Evolutionary conservation across 208 protist species (phyloP).

Genomic region (Leishmania major): DNA sequence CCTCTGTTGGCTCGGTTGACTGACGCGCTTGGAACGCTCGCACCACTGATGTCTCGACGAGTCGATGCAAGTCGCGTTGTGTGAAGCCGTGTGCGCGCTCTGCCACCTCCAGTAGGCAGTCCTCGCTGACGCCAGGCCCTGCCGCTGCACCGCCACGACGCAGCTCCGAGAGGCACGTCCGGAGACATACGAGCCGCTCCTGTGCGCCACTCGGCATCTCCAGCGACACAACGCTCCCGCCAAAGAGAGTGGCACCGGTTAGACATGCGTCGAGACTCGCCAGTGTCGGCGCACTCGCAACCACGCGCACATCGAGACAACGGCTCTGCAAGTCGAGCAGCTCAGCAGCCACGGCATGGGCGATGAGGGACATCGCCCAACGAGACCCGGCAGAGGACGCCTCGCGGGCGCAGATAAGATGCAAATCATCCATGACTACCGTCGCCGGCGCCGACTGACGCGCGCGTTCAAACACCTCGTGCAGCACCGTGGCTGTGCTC

Average conservation of each 20-base stretch:
- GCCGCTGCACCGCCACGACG: background rate
- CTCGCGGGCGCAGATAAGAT: slow-evolving; percentile 46
- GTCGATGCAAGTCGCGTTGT: slow-evolving; percentile 53
- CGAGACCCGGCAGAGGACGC: slow-evolving; percentile 31
- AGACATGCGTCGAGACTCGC: slow-evolving; percentile 38
- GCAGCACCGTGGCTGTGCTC: slow-evolving; percentile 88
- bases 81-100: slow-evolving; percentile 58
- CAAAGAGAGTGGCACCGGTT: slow-evolving; percentile 20
- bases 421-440: slow-evolving; percentile 57
- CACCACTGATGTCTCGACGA: slow-evolving; percentile 46
- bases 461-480: slow-evolving; percentile 92
- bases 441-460: slow-evolving; percentile 80
- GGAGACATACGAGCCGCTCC: slow-evolving; percentile 34
- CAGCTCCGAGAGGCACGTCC: slow-evolving; percentile 20
- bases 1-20: slow-evolving; percentile 18
- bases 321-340: slow-evolving; percentile 33
- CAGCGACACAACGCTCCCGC: slow-evolving; percentile 23
- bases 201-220: slow-evolving; percentile 20
- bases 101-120: slow-evolving; percentile 35
- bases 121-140: slow-evolving; percentile 8
- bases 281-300: slow-evolving; percentile 36
- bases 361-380: slow-evolving; percentile 49
- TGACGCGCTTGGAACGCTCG: slow-evolving; percentile 33
- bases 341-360: slow-evolving; percentile 40
- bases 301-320: slow-evolving; percentile 32